phyloP scores from a whole-genome alignment of 257 asterid genomes.

The Forsythia viridissima region DNA sequence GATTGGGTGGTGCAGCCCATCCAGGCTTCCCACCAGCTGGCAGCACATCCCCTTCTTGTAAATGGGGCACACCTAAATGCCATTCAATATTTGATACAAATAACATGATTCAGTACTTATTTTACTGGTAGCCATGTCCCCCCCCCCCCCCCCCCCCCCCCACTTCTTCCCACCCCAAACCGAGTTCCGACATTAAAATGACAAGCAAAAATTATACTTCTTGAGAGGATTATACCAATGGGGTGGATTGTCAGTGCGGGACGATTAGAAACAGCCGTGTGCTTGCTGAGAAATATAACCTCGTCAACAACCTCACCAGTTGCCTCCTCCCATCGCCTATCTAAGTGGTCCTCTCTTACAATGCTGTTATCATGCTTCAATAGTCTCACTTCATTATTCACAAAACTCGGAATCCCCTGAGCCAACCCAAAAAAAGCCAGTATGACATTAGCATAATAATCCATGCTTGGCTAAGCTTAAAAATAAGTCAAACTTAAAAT shows the following conservation, averaged over 20 bases:
- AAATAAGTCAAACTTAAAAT: no score
- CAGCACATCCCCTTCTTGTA: slow-evolving; percentile 31
- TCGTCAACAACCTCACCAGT: slow-evolving; percentile 35
- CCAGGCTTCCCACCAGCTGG: slow-evolving; percentile 41
- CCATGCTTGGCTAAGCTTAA: not conserved
- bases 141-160: no score
- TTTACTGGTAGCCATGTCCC: not conserved
- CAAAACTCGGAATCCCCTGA: slow-evolving; percentile 37
- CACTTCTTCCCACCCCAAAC: no score
- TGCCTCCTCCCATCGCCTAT: slow-evolving; percentile 34
- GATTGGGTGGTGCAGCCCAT: slow-evolving; percentile 47
- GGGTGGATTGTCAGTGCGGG: slow-evolving; percentile 45
- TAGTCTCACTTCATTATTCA: slow-evolving; percentile 36
- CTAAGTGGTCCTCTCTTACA: slow-evolving; percentile 39
- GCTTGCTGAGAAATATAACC: slow-evolving; percentile 42
- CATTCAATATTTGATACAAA: not conserved
- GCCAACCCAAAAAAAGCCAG: not conserved
- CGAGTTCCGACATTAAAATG: not conserved
- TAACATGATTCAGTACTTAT: not conserved
- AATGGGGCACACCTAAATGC: slow-evolving; percentile 38
- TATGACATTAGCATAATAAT: not conserved
- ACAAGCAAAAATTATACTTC: not conserved
- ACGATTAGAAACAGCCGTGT: slow-evolving; percentile 37
- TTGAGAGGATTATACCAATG: slow-evolving; percentile 26
- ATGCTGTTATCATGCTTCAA: slow-evolving; percentile 34